Base-by-base conservation (phyloP, 306 rosid species). In the Corylus avellana region DNA sequence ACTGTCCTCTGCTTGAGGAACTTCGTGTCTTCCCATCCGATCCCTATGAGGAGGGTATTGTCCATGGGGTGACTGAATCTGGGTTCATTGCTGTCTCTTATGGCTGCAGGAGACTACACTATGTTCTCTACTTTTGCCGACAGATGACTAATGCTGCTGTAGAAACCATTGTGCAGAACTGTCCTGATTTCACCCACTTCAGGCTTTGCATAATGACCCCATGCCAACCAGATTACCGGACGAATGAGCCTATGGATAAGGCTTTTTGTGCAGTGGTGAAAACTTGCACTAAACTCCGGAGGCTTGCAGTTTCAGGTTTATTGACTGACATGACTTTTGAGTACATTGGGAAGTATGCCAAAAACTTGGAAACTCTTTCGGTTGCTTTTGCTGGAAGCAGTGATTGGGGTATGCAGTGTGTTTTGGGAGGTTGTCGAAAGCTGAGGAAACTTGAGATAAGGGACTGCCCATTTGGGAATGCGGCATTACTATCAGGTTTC, bases 61-160 rank as follows among this genome's bases (percentile, higher is more conserved):
- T 50, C 59, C 89, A 81, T 9, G 93, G 91, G 37, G 97, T 91
- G 62, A 90, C 98, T 61, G 98, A 93, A 63, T 81, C 89, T 12
- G 98, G 98, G 44, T 90, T 91, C 86, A 63, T 91, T 76, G 92
- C 98, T 1, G 91, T 93, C 72, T 91, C 97, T 48, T 77, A 77
- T 85, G 97, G 97, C 62, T 93, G 98, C 79, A 87, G 72, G n/a
- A 91, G 73, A 64, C 97, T 93, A 46, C 90, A 75, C 78, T 90
- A 91, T 14, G 91, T 91, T 39, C 97, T 93, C 72, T 93, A 91
- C 91, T 93, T 93, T 81, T 91, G 97, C 73, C 88, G 87, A 63
- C 93, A 87, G 82, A 91, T 93, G 97, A 91, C 98, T 27, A 93
- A 93, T 72, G 97, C 88, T n/a, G 98, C 98, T 37, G 92, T 93